These are phyloP conservation scores for Trametes maxima DNA, from an alignment of 768 basidiomycete genomes.

Conservation along the genomic window DNA sequence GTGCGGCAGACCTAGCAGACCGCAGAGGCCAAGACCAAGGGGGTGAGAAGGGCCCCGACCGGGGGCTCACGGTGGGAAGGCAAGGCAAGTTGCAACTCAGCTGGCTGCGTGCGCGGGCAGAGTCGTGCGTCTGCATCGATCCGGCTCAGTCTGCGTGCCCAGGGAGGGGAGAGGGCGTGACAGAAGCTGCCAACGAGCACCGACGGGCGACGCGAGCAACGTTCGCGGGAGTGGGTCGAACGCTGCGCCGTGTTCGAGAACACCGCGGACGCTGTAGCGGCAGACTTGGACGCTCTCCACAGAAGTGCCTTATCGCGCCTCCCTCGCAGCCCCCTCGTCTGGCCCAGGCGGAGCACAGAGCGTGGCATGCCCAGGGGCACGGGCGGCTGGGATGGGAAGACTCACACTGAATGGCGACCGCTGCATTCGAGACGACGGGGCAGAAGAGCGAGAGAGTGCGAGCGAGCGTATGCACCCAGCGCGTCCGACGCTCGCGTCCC, in stretches of 20 bases:
- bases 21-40: not conserved
- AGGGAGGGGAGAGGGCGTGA: conserved; percentile 12
- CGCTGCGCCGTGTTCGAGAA: not conserved
- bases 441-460: no score
- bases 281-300: not conserved
- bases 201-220: not conserved
- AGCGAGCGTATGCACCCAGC: not conserved
- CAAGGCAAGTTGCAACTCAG: conserved; percentile 10
- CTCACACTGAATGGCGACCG: not conserved
- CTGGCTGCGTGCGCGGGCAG: not conserved
- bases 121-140: not conserved
- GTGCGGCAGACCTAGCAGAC: no score
- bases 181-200: conserved; percentile 12
- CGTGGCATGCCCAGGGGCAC: not conserved
- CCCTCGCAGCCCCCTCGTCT: not conserved
- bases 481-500: no score
- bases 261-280: not conserved
- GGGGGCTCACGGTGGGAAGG: not conserved
- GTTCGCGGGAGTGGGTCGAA: conserved; percentile 20
- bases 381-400: not conserved
- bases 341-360: not conserved
- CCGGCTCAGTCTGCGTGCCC: no score
- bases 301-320: no score
- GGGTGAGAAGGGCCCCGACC: not conserved
- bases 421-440: not conserved